Percentiles rank a stretch among this genome's conserved stretches.
These are phyloP conservation scores for Neospermospora avenae DNA, from an alignment of 2,329 filamentous ascomycete species.

Conservation along the genomic window DNA sequence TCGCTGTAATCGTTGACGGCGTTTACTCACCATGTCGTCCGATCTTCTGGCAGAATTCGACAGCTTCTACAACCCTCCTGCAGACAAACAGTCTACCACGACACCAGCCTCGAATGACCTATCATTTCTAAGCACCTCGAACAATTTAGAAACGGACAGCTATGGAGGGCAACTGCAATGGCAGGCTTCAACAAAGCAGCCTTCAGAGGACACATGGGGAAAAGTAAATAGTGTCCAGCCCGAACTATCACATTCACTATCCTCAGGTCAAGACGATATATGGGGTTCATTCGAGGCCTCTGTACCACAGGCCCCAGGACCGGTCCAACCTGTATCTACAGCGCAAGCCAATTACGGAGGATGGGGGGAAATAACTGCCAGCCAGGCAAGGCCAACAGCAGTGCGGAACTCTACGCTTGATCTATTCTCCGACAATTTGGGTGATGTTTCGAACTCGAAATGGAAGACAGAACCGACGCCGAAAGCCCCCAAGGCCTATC, in stretches of 20 bases:
- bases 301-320: slow-evolving; percentile 9
- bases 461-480: not conserved
- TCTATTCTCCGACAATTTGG: slow-evolving; percentile 25
- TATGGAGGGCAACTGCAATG: slow-evolving; percentile 18
- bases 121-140: slow-evolving; percentile 19
- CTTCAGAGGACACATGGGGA: slow-evolving; percentile 28
- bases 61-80: slow-evolving; percentile 41
- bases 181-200: slow-evolving; percentile 14
- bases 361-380: slow-evolving; percentile 3
- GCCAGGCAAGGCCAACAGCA: slow-evolving; percentile 17
- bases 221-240: slow-evolving; percentile 22
- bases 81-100: slow-evolving; percentile 28
- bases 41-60: slow-evolving; percentile 65
- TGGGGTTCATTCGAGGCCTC: slow-evolving; percentile 32
- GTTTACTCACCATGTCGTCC: slow-evolving; percentile 51
- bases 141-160: slow-evolving; percentile 5
- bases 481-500: slow-evolving; percentile 12
- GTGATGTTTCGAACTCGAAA: slow-evolving; percentile 11
- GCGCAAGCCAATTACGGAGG: slow-evolving; percentile 14
- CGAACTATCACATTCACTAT: slow-evolving; percentile 5
- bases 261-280: slow-evolving; percentile 26
- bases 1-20: not conserved
- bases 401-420: slow-evolving; percentile 29
- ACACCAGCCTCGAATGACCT: slow-evolving; percentile 27
- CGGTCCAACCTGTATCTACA: slow-evolving; percentile 3